Conservation (phyloP, 192 early-diverging fungal species). For the Backusella tuberculispora region DNA sequence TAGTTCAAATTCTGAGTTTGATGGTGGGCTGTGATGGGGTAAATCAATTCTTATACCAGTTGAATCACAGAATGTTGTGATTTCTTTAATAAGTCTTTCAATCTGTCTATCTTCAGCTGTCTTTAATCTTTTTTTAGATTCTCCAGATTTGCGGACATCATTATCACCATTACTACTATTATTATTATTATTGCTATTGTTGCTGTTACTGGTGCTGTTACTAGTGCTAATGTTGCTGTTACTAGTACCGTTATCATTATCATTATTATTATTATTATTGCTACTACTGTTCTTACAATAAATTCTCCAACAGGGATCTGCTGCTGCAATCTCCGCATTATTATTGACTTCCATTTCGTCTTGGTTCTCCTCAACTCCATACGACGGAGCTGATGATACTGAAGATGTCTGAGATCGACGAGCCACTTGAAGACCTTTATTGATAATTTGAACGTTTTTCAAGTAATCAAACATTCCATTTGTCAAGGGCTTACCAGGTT, state of each 20-base stretch:
- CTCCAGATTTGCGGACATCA: neutral
- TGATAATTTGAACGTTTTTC: constrained; percentile 21
- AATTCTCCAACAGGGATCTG: neutral
- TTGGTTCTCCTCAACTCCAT: neutral
- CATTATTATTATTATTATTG: no score
- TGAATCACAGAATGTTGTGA: neutral
- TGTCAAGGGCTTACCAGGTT: constrained; percentile 10
- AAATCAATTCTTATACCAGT: neutral
- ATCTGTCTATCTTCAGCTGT: constrained; percentile 18
- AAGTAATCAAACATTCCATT: constrained; percentile 25
- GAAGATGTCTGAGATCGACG: neutral
- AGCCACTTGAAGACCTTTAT: constrained; percentile 16
- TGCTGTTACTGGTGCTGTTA: neutral
- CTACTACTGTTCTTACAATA: neutral
- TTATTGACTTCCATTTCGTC: neutral
- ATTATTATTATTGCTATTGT: neutral
- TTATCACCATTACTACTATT: neutral
- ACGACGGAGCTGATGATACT: neutral
- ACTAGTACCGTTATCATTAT: neutral
- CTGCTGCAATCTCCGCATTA: neutral
- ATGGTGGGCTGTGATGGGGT: neutral
- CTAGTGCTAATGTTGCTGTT: neutral
- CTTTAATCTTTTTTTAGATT: neutral
- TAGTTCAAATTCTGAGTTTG: constrained; percentile 13
- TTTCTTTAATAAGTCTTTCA: constrained; percentile 5